These are phyloP conservation scores for Wilcoxina mikolae DNA, from an alignment of 495 filamentous ascomycete species.

Conservation along the genomic window DNA sequence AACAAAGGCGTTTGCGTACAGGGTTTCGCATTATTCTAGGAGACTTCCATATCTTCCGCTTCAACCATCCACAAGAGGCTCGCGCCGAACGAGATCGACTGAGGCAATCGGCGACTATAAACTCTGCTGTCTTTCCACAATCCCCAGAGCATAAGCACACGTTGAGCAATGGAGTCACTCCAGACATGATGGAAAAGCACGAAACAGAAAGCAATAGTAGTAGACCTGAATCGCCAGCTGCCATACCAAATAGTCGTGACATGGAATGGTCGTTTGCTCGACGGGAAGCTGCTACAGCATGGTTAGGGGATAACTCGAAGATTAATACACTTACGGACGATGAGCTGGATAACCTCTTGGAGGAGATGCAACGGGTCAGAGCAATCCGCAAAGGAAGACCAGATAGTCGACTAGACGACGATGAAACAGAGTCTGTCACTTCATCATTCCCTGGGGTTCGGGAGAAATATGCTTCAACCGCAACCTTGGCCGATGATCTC, in stretches of 20 bases:
- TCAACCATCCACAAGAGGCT: slow-evolving; percentile 95
- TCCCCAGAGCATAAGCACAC: slow-evolving; percentile 55
- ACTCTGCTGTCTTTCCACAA: slow-evolving; percentile 45
- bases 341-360: slow-evolving; percentile 85
- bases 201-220: slow-evolving; percentile 56
- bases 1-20: slow-evolving; percentile 69
- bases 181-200: slow-evolving; percentile 20
- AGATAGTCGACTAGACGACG: slow-evolving; percentile 64
- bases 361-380: slow-evolving; percentile 79
- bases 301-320: slow-evolving; percentile 83
- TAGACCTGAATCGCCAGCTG: slow-evolving; percentile 65
- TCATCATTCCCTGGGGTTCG: slow-evolving; percentile 58
- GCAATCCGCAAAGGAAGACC: slow-evolving; percentile 62
- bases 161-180: slow-evolving; percentile 53
- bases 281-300: slow-evolving; percentile 76
- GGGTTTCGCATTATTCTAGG: slow-evolving; percentile 91
- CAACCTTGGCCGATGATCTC: slow-evolving; percentile 79
- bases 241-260: slow-evolving; percentile 54
- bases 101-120: slow-evolving; percentile 69
- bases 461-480: slow-evolving; percentile 93
- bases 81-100: slow-evolving; percentile 82
- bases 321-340: slow-evolving; percentile 81
- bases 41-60: slow-evolving; percentile 97
- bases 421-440: slow-evolving; percentile 45
- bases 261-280: slow-evolving; percentile 94